Evolutionary conservation across 371 early-diverging fungal species (phyloP), one percentile per base, ranked within the genome.

Genomic region (Mucor irregularis): DNA sequence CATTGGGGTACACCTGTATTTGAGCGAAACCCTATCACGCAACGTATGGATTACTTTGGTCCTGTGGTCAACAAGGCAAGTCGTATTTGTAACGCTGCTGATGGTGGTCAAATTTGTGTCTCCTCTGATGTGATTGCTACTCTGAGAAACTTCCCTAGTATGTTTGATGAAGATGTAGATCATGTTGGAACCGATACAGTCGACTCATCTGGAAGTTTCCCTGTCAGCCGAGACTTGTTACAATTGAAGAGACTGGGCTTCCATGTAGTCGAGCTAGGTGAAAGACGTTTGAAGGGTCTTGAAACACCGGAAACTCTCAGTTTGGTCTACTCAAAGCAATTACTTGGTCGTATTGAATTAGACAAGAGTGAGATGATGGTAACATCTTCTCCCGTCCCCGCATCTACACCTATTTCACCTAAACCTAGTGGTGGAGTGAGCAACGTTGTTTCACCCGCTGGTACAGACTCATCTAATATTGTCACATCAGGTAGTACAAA

Each of bases 1-100:
- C 96, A 96, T 60, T 92, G 90, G 82, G 97, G 97, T 22, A 78
- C 82, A 4, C 95, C 96, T 4, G 90, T 95, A 4, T 92, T 88
- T 55, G 96, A 97, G 51, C 86, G 87, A 11, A 95, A 95, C 68
- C 93, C 93, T 1, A 84, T 93, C 37, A 95, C 95, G 2, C 80
- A 88, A 25, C 87, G 96, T 46, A 95, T 97, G 95, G 97, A 96
- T 72, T 97, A 96, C 69, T 95, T 93, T 80, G 97, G 97, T 0
- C 95, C 94, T 0, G 89, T 94, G 73, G 95, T 95, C 31, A 96
- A 94, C 69, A 82, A 92, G 8, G 88, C 95, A 4, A 86, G 92
- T 34, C 85, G 96, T 42, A 88, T 96, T 54, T 88, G 91, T 55
- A 86, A 85, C 21, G 87, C 87, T 9, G 94, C 96, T 0, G 94